Base-by-base conservation (phyloP, 1,139 yeast genomes). In the Hemisphaericaspora xylofermentans region DNA sequence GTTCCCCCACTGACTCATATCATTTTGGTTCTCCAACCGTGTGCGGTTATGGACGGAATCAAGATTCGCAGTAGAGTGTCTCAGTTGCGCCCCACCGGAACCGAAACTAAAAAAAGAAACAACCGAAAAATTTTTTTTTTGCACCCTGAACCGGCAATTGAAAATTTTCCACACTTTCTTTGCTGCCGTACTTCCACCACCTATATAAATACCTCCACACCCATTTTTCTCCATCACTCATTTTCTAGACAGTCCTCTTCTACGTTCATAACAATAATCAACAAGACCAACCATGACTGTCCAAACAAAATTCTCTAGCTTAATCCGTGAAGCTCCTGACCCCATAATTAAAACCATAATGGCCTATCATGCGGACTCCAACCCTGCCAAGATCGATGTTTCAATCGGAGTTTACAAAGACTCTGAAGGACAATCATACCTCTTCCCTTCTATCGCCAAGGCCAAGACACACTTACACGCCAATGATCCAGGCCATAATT, bases 331-430 rank as follows among this genome's bases (percentile, higher is more conserved):
- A 38, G 58, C 52, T 8, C 53, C 61, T n/a, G 76, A 71, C 50
- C 75, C 76, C 29, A 68, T 71, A 36, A 57, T 68, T 39, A 50
- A 54, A 39, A 60, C 66, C 36, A 58, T 66, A 61, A 48, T 47
- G 26, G 54, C 53, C 26, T 64, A 52, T 47, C 51, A 50, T 8
- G 41, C 49, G 10, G 77, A 71, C 52, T 40, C 57, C 16, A 35
- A 49, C 38, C 61, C 68, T 2, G 37, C 52, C 14, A 71, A 71
- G 51, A 57, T 70, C 24, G 76, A 71, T 45, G 66, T 69, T 16
- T 60, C 71, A 21, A 68, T 71, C 26, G 77, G 77, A 2, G 75
- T 71, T 19, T 71, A 71, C 55, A 70, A 68, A 46, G 61, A 66
- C 29, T 71, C 63, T 42, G 46, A 55, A 12, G 76, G 76, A 3